Conservation (phyloP, 495 filamentous ascomycete species). For the Penicillium angulare region DNA sequence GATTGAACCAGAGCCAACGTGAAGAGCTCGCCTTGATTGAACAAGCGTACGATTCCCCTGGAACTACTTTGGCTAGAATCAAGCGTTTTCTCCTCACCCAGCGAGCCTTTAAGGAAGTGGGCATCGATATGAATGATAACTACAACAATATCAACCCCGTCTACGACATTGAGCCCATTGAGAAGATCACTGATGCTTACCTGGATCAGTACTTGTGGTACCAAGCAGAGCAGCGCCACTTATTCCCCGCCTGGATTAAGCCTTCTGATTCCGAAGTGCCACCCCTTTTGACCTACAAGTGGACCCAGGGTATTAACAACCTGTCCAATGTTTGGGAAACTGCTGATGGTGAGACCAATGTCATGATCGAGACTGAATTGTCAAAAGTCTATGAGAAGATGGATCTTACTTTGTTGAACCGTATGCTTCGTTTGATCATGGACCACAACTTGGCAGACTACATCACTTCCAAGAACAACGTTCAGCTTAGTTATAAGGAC, state of each 20-base stretch:
- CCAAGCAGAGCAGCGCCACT: slow-evolving; percentile 94
- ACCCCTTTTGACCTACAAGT: slow-evolving; percentile 96
- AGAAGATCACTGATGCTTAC: slow-evolving; percentile 99
- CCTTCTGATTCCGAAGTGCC: slow-evolving; percentile 98
- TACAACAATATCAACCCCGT: slow-evolving; percentile 99
- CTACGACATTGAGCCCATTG: slow-evolving; percentile 98
- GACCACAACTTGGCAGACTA: slow-evolving; percentile 99
- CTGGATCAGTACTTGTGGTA: slow-evolving; percentile 99
- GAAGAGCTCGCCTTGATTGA: slow-evolving; percentile 97
- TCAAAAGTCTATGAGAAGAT: slow-evolving; percentile 99
- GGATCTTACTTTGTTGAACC: slow-evolving; percentile 92
- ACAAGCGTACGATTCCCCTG: slow-evolving; percentile 97
- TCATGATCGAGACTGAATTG: slow-evolving; percentile 97
- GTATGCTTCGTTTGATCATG: slow-evolving; percentile 93
- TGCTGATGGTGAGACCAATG: slow-evolving; percentile 93
- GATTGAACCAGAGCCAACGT: slow-evolving; percentile 95
- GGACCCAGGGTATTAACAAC: slow-evolving; percentile 99
- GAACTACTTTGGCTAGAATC: slow-evolving; percentile 92
- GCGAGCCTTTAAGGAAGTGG: slow-evolving; percentile 98
- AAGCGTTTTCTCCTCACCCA: slow-evolving; percentile 98
- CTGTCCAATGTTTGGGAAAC: slow-evolving; percentile 97
- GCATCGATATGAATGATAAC: slow-evolving; percentile 99
- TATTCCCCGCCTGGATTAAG: slow-evolving; percentile 99
- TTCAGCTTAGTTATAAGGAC: slow-evolving; percentile 98
- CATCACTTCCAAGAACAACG: slow-evolving; percentile 99